phyloP scores from a whole-genome alignment of 2,329 filamentous ascomycete species.

The Tolypocladium sp. region DNA sequence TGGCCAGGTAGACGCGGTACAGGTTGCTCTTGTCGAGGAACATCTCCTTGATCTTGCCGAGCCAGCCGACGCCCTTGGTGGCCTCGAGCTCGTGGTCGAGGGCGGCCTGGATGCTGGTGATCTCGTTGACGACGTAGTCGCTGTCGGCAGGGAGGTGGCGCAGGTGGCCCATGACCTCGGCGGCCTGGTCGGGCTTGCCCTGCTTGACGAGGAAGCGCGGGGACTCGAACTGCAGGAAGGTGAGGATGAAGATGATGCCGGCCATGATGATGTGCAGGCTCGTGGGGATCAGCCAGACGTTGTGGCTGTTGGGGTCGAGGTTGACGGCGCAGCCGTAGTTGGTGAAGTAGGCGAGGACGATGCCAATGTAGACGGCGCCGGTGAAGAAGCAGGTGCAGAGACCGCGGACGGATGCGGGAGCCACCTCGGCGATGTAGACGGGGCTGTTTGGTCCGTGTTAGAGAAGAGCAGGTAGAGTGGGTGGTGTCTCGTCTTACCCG shows the following conservation, averaged over 20 bases:
- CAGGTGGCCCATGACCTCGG: conserved; percentile 44
- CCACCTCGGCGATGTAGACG: conserved; percentile 65
- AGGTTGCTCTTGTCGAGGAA: conserved; percentile 59
- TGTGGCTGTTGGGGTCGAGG: conserved; percentile 34
- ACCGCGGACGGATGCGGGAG: conserved; percentile 59
- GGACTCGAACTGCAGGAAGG: conserved; percentile 60
- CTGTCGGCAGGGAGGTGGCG: conserved; percentile 51
- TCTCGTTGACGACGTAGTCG: conserved; percentile 52
- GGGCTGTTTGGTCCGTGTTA: conserved; percentile 26
- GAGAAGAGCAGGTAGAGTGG: not conserved
- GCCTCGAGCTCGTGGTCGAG: conserved; percentile 66
- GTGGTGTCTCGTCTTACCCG: conserved; percentile 23
- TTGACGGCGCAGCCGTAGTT: conserved; percentile 52
- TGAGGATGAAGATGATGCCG: conserved; percentile 59
- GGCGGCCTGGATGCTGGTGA: conserved; percentile 53
- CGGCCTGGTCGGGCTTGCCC: conserved; percentile 49
- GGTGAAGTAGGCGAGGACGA: conserved; percentile 71
- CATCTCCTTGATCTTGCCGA: conserved; percentile 60
- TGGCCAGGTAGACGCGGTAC: conserved; percentile 61
- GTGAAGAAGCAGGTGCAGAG: conserved; percentile 56
- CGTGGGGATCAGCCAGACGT: conserved; percentile 58
- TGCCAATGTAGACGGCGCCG: conserved; percentile 60
- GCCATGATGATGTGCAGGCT: conserved; percentile 72
- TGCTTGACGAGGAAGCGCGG: conserved; percentile 63
- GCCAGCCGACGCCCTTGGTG: conserved; percentile 53